These are phyloP conservation scores for Quercus tomentella DNA, from an alignment of 331 rosid species.

Conservation along the genomic window DNA sequence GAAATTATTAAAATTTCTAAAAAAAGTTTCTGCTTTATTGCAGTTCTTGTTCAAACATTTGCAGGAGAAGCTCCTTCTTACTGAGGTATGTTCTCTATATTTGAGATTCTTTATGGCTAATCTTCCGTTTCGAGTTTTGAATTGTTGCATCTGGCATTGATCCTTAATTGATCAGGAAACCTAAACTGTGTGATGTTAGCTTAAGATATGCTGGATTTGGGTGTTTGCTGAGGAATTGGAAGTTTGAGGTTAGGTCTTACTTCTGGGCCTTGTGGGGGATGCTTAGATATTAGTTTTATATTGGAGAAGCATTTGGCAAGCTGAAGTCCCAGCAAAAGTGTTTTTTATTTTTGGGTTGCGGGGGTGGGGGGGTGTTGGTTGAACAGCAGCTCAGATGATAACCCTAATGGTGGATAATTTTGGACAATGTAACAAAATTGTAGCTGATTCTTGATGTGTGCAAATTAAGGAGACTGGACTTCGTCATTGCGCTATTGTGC, in stretches of 20 bases:
- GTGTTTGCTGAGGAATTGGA: not conserved
- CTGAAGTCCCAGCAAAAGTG: not conserved
- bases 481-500: not conserved
- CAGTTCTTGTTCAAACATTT: conserved; percentile 94
- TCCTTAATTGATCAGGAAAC: not conserved
- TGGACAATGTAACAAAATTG: not conserved
- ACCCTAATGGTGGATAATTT: not conserved
- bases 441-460: not conserved
- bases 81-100: conserved; percentile 63
- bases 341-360: too few species aligned
- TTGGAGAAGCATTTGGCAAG: not conserved
- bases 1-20: not conserved
- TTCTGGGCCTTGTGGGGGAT: not conserved
- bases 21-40: conserved; percentile 30
- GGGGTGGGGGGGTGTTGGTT: too few species aligned
- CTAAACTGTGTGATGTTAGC: not conserved
- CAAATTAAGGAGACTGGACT: not conserved
- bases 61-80: conserved; percentile 85
- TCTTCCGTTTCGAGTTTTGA: not conserved
- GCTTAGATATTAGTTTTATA: not conserved
- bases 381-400: not conserved
- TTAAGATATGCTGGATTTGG: not conserved
- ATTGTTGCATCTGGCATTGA: conserved; percentile 7
- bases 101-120: conserved; percentile 7
- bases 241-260: not conserved